Conservation (phyloP, 2,329 filamentous ascomycete genomes). For the Akanthomyces dipterigenus region DNA sequence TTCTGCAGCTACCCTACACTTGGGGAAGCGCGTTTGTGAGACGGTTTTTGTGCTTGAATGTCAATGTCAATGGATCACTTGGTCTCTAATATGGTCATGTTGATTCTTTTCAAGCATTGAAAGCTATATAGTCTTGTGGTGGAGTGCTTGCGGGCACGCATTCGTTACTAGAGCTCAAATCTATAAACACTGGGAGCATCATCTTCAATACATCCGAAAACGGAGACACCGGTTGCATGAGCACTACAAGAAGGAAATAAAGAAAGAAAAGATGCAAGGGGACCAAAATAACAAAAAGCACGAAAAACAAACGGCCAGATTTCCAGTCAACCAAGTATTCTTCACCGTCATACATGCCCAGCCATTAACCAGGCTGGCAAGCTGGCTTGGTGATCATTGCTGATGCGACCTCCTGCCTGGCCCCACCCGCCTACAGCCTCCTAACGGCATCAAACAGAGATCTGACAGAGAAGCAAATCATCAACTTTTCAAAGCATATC, state of each 20-base stretch:
- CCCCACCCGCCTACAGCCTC: neutral
- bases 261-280: too few species aligned
- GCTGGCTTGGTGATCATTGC: neutral
- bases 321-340: too few species aligned
- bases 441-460: neutral
- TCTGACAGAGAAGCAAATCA: neutral
- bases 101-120: too few species aligned
- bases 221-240: too few species aligned
- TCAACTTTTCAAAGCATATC: neutral
- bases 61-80: neutral
- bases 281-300: neutral
- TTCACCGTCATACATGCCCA: neutral
- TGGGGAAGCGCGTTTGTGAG: neutral
- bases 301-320: neutral
- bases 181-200: too few species aligned
- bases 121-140: neutral
- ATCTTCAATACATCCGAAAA: too few species aligned
- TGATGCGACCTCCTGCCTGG: slow-evolving; percentile 6
- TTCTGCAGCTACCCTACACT: slow-evolving; percentile 7
- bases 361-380: neutral
- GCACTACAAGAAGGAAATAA: too few species aligned
- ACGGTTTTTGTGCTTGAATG: too few species aligned
- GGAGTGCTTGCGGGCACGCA: too few species aligned
- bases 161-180: too few species aligned
- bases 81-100: neutral